phyloP scores from a whole-genome alignment of 768 basidiomycete species.

The Kwoniella botswanensis region DNA sequence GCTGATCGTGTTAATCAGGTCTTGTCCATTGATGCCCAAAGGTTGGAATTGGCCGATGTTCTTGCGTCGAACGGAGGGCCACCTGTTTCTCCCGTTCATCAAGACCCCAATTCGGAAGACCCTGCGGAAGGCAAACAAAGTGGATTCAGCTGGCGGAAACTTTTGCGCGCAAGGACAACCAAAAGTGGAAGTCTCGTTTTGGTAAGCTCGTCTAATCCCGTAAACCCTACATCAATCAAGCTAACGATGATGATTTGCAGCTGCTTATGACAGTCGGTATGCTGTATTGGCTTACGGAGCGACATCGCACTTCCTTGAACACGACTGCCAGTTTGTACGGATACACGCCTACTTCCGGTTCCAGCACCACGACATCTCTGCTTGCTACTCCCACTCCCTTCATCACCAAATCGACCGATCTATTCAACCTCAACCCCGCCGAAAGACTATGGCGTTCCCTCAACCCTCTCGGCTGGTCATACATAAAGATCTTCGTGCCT shows the following conservation, averaged over 20 bases:
- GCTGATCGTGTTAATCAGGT: conserved; percentile 35
- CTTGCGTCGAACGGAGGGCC: conserved; percentile 34
- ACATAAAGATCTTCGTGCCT: conserved; percentile 39
- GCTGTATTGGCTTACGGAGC: conserved; percentile 53
- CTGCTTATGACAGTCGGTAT: conserved; percentile 48
- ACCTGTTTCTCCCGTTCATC: conserved; percentile 15
- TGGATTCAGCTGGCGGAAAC: conserved; percentile 37
- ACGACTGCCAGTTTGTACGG: conserved; percentile 51
- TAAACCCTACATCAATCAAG: neutral
- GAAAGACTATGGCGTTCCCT: conserved; percentile 47
- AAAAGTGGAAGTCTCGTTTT: conserved; percentile 52
- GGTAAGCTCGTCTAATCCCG: conserved; percentile 22
- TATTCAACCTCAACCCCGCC: conserved; percentile 21
- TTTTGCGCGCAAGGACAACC: conserved; percentile 45
- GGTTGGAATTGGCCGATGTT: conserved; percentile 87
- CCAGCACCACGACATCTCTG: conserved; percentile 4
- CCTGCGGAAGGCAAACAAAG: conserved; percentile 11
- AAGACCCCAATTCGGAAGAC: neutral
- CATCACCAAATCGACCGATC: conserved; percentile 9
- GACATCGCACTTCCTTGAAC: conserved; percentile 22
- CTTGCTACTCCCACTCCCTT: conserved; percentile 21
- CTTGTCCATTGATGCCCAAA: conserved; percentile 91
- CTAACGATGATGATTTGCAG: conserved; percentile 14
- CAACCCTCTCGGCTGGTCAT: conserved; percentile 46
- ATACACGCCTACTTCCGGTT: conserved; percentile 30